Evolutionary conservation across 1,139 yeast species (phyloP).

Genomic region (Hanseniaspora uvarum): DNA sequence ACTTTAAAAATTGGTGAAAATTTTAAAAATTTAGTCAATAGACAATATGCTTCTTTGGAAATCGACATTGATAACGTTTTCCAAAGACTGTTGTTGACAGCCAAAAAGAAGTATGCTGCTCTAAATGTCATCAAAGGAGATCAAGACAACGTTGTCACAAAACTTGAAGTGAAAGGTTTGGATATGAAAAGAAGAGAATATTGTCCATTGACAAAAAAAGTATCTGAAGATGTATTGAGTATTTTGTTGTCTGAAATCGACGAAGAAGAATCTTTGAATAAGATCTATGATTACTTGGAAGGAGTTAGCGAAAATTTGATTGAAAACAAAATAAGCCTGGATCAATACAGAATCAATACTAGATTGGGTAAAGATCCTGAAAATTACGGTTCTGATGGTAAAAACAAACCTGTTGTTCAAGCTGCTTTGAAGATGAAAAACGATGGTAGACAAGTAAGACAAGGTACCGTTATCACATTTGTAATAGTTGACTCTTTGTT

Average conservation of each 20-base stretch:
- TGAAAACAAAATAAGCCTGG: conserved; percentile 50
- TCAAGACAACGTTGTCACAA: conserved; percentile 36
- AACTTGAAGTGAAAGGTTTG: conserved; percentile 84
- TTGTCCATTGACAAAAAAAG: conserved; percentile 84
- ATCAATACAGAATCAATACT: conserved; percentile 64
- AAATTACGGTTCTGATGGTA: conserved; percentile 58
- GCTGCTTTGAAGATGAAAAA: conserved; percentile 74
- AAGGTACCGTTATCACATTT: conserved; percentile 84
- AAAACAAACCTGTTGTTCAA: conserved; percentile 84
- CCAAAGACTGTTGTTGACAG: conserved; percentile 72
- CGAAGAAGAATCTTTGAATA: conserved; percentile 65
- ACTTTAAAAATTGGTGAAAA: conserved; percentile 77
- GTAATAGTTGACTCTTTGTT: conserved; percentile 48
- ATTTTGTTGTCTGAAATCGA: conserved; percentile 64
- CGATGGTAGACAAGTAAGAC: conserved; percentile 74
- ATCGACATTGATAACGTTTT: conserved; percentile 93
- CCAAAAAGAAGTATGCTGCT: conserved; percentile 98
- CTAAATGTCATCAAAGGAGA: conserved; percentile 48
- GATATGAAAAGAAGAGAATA: conserved; percentile 97
- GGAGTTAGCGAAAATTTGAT: conserved; percentile 50
- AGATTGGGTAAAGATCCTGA: conserved; percentile 64
- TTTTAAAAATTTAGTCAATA: conserved; percentile 77
- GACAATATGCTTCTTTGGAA: conserved; percentile 74
- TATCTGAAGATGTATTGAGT: conserved; percentile 64
- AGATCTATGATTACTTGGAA: conserved; percentile 64